Evolutionary conservation across 176 grass and related monocot species (phyloP).

Genomic region (Aegilops umbellulata): DNA sequence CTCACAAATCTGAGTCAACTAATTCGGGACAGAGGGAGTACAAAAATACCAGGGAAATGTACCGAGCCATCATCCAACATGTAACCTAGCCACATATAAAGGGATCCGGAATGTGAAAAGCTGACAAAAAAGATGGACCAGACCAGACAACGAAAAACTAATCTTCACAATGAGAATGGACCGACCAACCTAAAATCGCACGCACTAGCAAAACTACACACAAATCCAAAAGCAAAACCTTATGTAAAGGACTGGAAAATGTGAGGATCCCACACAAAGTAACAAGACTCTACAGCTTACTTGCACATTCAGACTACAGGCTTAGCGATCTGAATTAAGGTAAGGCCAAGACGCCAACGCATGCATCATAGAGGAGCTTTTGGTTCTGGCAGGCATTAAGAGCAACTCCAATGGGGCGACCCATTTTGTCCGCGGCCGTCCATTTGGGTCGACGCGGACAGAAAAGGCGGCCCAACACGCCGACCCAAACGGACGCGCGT

Average conservation of each 20-base stretch:
- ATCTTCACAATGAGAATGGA: conserved; percentile 20
- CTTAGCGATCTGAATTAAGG: neutral
- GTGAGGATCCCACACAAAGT: neutral
- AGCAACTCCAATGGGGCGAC: too few relatives aligned
- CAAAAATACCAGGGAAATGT: conserved; percentile 13
- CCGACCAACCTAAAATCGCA: conserved; percentile 10
- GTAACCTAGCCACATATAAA: conserved; percentile 28
- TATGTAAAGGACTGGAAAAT: too few relatives aligned
- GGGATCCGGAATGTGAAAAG: conserved; percentile 21
- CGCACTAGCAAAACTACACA: conserved; percentile 28
- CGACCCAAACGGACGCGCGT: too few relatives aligned
- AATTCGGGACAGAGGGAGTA: too few relatives aligned
- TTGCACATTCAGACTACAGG: conserved; percentile 23
- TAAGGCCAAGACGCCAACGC: neutral
- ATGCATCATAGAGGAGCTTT: conserved; percentile 12
- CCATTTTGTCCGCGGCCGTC: too few relatives aligned
- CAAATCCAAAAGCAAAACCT: conserved; percentile 17
- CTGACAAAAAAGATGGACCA: conserved; percentile 8
- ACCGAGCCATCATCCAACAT: neutral
- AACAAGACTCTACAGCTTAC: conserved; percentile 19
- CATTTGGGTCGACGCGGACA: too few relatives aligned
- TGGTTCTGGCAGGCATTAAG: neutral
- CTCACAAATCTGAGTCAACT: too few relatives aligned
- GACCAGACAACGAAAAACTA: conserved; percentile 9
- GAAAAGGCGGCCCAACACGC: too few relatives aligned